These are phyloP conservation scores for Citrus mangshanensis DNA, from an alignment of 345 rosid genomes.

Conservation along the genomic window DNA sequence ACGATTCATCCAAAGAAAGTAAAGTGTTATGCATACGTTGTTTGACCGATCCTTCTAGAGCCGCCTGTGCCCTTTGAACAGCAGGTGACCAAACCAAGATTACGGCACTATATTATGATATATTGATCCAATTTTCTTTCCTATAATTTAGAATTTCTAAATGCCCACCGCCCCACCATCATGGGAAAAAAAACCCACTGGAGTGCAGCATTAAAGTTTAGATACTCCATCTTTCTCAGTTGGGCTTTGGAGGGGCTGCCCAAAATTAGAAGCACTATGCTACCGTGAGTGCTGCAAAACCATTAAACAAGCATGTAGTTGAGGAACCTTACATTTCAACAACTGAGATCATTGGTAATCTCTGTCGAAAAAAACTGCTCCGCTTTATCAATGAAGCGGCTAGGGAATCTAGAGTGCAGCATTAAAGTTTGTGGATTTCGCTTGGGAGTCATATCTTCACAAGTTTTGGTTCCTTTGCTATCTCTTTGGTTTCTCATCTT, in stretches of 20 bases:
- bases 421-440: constrained; percentile 30
- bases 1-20: too few relatives aligned
- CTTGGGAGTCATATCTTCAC: constrained; percentile 41
- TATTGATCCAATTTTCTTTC: neutral
- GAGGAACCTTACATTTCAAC: neutral
- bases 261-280: neutral
- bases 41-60: neutral
- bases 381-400: constrained; percentile 52
- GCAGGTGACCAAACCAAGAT: neutral
- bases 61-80: neutral
- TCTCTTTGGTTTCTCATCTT: constrained; percentile 55
- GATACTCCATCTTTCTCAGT: neutral
- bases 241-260: neutral
- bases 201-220: neutral
- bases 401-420: constrained; percentile 58
- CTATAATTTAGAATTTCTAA: neutral
- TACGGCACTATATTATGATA: neutral
- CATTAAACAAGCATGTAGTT: neutral
- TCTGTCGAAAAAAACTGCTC: constrained; percentile 59
- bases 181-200: neutral
- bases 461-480: constrained; percentile 36
- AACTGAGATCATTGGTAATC: neutral
- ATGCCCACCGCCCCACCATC: neutral
- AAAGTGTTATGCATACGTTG: neutral
- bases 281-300: neutral